Evolutionary conservation across 345 rosid genomes (phyloP).

Genomic region (Syzygium aromaticum): DNA sequence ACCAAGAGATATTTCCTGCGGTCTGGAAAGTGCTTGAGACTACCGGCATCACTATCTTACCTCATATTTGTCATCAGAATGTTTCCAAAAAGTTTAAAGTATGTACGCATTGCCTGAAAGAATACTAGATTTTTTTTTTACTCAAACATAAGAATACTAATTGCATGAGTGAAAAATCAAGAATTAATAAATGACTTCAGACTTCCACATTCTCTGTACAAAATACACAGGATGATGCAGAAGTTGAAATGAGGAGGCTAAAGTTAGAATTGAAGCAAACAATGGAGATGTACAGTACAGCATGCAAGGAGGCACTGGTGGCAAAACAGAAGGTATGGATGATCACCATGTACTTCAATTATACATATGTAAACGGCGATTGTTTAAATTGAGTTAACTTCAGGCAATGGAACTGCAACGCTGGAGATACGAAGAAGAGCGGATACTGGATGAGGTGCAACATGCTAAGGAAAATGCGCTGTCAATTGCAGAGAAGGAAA

Average conservation of each 20-base stretch:
- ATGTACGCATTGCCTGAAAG: background rate
- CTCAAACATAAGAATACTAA: background rate
- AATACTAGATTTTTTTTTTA: background rate
- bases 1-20: background rate
- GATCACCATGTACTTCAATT: background rate
- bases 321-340: conserved; percentile 62
- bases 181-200: background rate
- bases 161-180: background rate
- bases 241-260: conserved; percentile 85
- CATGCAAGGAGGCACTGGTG: conserved; percentile 79
- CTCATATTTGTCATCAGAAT: background rate
- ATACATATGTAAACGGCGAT: background rate
- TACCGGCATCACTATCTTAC: background rate
- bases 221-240: conserved; percentile 55
- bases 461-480: conserved; percentile 56
- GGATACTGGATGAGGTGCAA: conserved; percentile 45
- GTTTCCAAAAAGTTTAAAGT: background rate
- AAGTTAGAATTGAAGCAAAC: conserved; percentile 84
- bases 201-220: background rate
- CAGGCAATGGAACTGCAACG: conserved; percentile 76
- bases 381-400: background rate
- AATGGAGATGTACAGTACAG: conserved; percentile 70
- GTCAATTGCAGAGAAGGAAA: conserved; percentile 51
- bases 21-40: background rate
- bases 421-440: conserved; percentile 54